phyloP scores from a whole-genome alignment of 2,329 filamentous ascomycete genomes.

The Venturiaceae sp. region DNA sequence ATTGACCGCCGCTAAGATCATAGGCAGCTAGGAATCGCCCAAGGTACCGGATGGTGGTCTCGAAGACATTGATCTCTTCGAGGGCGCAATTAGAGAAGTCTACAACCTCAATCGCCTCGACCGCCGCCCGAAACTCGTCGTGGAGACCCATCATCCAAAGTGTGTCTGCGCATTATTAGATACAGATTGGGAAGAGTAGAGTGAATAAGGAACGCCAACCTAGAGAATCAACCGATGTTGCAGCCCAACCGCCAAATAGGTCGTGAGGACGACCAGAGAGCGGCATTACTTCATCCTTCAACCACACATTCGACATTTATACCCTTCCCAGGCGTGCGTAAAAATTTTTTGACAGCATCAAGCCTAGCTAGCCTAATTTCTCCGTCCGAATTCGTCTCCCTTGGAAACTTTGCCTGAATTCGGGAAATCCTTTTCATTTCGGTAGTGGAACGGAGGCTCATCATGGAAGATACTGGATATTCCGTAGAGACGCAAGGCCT shows the following conservation, averaged over 20 bases:
- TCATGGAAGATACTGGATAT: neutral
- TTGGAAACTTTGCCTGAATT: neutral
- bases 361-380: slow-evolving; percentile 16
- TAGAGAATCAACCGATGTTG: slow-evolving; percentile 49
- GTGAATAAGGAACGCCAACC: slow-evolving; percentile 47
- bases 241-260: slow-evolving; percentile 45
- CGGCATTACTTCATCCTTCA: slow-evolving; percentile 43
- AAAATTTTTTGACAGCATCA: slow-evolving; percentile 25
- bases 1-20: slow-evolving; percentile 23
- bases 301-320: slow-evolving; percentile 42
- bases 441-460: neutral
- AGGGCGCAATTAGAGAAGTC: slow-evolving; percentile 40
- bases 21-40: slow-evolving; percentile 28
- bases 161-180: slow-evolving; percentile 66
- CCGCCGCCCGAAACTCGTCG: slow-evolving; percentile 47
- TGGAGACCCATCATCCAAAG: slow-evolving; percentile 52
- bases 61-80: slow-evolving; percentile 25
- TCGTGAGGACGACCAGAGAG: slow-evolving; percentile 37
- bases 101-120: slow-evolving; percentile 39
- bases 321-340: slow-evolving; percentile 35
- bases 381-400: neutral
- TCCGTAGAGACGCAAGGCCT: neutral
- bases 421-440: neutral
- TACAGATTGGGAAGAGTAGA: neutral
- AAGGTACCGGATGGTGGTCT: slow-evolving; percentile 29